These are phyloP conservation scores for Tricholoma sp. DNA, from an alignment of 768 basidiomycete genomes.

Conservation along the genomic window DNA sequence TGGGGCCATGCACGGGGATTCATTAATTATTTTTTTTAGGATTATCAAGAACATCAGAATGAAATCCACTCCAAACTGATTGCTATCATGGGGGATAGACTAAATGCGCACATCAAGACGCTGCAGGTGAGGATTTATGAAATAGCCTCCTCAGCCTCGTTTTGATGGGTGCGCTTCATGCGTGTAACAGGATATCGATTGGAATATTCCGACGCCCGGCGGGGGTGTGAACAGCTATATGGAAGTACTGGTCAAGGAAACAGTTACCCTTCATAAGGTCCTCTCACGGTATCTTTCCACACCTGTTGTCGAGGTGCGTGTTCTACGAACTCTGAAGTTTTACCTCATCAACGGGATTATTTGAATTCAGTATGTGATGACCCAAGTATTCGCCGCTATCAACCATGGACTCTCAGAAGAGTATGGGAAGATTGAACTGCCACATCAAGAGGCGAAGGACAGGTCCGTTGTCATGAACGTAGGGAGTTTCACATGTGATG, in stretches of 20 bases:
- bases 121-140: constrained; percentile 52
- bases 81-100: constrained; percentile 95
- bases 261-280: constrained; percentile 92
- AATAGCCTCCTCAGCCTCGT: neutral
- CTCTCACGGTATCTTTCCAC: constrained; percentile 82
- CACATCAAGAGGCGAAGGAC: constrained; percentile 77
- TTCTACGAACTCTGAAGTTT: constrained; percentile 6
- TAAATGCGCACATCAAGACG: constrained; percentile 78
- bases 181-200: constrained; percentile 63
- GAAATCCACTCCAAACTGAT: constrained; percentile 98
- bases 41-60: constrained; percentile 98
- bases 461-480: constrained; percentile 45
- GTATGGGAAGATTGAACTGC: constrained; percentile 77
- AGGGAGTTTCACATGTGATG: neutral
- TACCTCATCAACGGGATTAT: constrained; percentile 10
- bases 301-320: constrained; percentile 76
- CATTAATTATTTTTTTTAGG: constrained; percentile 41
- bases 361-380: constrained; percentile 75
- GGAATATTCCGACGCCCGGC: constrained; percentile 59
- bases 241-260: constrained; percentile 91
- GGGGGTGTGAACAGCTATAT: constrained; percentile 85
- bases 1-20: neutral
- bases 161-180: constrained; percentile 1
- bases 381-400: constrained; percentile 90
- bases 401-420: constrained; percentile 88